phyloP scores from a whole-genome alignment of 2,329 filamentous ascomycete genomes.

The Polytolypa hystricis region DNA sequence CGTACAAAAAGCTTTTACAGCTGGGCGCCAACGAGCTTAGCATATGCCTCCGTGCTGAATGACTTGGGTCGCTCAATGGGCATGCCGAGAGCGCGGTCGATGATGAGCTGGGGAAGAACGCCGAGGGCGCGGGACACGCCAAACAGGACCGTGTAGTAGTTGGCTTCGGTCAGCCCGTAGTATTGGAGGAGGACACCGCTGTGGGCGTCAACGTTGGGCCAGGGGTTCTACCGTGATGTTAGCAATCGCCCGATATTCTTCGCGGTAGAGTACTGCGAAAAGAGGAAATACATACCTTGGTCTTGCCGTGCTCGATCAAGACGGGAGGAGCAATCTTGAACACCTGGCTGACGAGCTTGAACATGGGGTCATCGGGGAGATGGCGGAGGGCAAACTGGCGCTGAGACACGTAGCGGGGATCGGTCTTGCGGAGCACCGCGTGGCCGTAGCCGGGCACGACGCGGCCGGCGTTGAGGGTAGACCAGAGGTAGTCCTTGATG shows the following conservation, averaged over 20 bases:
- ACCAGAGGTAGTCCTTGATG: conserved; percentile 98
- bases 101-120: conserved; percentile 98
- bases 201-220: conserved; percentile 97
- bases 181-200: conserved; percentile 98
- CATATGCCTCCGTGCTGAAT: conserved; percentile 94
- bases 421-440: conserved; percentile 98
- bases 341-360: conserved; percentile 99
- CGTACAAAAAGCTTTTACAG: no score
- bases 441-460: conserved; percentile 98
- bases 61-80: conserved; percentile 99
- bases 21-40: conserved; percentile 82
- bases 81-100: conserved; percentile 91
- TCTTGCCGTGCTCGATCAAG: conserved; percentile 98
- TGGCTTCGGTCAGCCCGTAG: conserved; percentile 97
- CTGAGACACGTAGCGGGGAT: conserved; percentile 97
- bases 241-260: background rate
- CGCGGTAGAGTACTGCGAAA: conserved; percentile 8
- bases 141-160: conserved; percentile 99
- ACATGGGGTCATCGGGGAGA: conserved; percentile 95
- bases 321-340: conserved; percentile 99
- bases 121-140: conserved; percentile 96
- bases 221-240: conserved; percentile 50
- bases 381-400: conserved; percentile 92
- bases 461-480: conserved; percentile 86
- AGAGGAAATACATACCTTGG: conserved; percentile 43